Evolutionary conservation across 139 green algal genomes (phyloP).

Genomic region (Nannochloris sp.): DNA sequence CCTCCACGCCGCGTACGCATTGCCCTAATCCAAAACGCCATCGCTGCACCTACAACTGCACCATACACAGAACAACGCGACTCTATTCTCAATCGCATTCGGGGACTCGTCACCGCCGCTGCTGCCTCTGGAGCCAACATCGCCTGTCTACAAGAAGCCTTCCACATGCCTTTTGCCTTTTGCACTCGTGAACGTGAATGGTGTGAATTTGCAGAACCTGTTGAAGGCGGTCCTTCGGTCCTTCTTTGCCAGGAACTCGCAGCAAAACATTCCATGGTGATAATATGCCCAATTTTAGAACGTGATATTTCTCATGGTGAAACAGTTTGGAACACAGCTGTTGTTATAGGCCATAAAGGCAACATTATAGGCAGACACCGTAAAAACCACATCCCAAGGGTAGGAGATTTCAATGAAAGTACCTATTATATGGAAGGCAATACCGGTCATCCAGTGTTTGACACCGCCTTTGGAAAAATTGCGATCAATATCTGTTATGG

Average conservation of each 20-base stretch:
- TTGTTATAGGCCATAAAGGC: constrained; percentile 88
- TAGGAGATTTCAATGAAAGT: constrained; percentile 97
- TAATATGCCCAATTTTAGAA: constrained; percentile 90
- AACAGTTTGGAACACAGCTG: constrained; percentile 96
- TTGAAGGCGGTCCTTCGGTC: constrained; percentile 46
- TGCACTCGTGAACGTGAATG: constrained; percentile 91
- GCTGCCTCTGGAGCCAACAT: constrained; percentile 76
- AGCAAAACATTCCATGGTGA: constrained; percentile 37
- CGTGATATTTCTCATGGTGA: constrained; percentile 70
- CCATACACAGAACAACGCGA: constrained; percentile 72
- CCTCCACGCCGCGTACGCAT: constrained; percentile 63
- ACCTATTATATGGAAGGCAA: constrained; percentile 94
- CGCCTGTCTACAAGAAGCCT: constrained; percentile 91
- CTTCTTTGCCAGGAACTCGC: constrained; percentile 36
- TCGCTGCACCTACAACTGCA: constrained; percentile 64
- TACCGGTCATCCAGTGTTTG: constrained; percentile 84
- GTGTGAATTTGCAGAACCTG: constrained; percentile 88
- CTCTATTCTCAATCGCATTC: constrained; percentile 28
- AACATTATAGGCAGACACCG: constrained; percentile 85
- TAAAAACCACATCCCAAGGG: constrained; percentile 97
- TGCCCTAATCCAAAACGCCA: constrained; percentile 84
- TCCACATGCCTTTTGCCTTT: constrained; percentile 92
- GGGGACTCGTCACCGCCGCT: constrained; percentile 62
- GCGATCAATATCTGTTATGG: constrained; percentile 98
- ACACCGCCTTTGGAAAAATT: constrained; percentile 84